Conservation (phyloP, 306 rosid genomes). For the Leucaena leucocephala region DNA sequence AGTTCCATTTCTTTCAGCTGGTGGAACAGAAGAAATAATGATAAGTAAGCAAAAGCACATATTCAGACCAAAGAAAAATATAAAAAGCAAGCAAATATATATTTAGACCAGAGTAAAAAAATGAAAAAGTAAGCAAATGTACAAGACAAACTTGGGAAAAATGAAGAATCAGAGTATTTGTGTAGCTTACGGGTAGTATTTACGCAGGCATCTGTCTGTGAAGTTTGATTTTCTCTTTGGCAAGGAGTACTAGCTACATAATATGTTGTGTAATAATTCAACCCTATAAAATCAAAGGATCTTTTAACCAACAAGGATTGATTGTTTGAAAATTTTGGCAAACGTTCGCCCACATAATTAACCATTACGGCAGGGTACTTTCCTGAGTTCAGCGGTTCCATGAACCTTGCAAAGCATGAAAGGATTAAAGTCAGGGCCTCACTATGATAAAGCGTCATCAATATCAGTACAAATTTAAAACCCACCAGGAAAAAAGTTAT, state of each 20-base stretch:
- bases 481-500: background rate
- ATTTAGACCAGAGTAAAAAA: background rate
- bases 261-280: constrained; percentile 45
- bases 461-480: background rate
- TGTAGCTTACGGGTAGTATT: constrained; percentile 5
- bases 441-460: background rate
- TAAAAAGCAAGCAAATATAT: background rate
- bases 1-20: constrained; percentile 22
- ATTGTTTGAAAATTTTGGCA: constrained; percentile 38
- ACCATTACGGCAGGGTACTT: constrained; percentile 44
- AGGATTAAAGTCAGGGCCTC: background rate
- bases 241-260: constrained; percentile 31
- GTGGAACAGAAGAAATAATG: constrained; percentile 15
- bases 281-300: constrained; percentile 52
- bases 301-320: constrained; percentile 37
- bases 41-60: background rate
- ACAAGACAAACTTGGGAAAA: background rate
- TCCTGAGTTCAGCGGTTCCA: constrained; percentile 44
- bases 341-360: constrained; percentile 35
- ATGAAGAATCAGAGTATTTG: background rate
- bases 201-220: constrained; percentile 9
- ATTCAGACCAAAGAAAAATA: background rate
- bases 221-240: constrained; percentile 2
- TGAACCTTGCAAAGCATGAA: constrained; percentile 34
- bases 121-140: background rate